phyloP scores from a whole-genome alignment of 2,329 filamentous ascomycete genomes.

The Aspergillus thermomutatus region DNA sequence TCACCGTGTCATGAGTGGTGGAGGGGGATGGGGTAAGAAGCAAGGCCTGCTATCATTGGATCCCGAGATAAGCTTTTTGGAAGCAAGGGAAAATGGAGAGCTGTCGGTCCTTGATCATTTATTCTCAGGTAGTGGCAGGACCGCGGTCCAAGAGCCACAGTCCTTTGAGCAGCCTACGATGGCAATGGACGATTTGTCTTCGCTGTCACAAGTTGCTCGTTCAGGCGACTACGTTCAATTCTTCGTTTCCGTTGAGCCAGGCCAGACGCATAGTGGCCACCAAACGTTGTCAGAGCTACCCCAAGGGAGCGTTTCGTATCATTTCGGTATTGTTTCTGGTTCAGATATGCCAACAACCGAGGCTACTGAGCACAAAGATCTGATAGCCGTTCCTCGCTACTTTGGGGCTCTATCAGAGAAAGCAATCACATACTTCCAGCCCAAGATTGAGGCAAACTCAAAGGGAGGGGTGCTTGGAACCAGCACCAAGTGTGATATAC shows the following conservation, averaged over 20 bases:
- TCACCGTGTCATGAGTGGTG: slow-evolving; percentile 42
- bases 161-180: slow-evolving; percentile 18
- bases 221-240: slow-evolving; percentile 41
- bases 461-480: slow-evolving; percentile 10
- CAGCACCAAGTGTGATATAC: slow-evolving; percentile 34
- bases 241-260: slow-evolving; percentile 33
- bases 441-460: slow-evolving; percentile 7
- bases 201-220: slow-evolving; percentile 37
- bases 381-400: slow-evolving; percentile 25
- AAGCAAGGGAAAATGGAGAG: slow-evolving; percentile 10
- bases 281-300: background rate
- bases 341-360: slow-evolving; percentile 15
- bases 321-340: slow-evolving; percentile 32
- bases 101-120: slow-evolving; percentile 23
- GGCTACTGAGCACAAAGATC: slow-evolving; percentile 6
- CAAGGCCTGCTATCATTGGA: slow-evolving; percentile 42
- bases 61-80: slow-evolving; percentile 34
- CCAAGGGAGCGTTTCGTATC: slow-evolving; percentile 19
- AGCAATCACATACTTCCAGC: slow-evolving; percentile 33
- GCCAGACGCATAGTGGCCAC: background rate
- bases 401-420: slow-evolving; percentile 42
- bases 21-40: slow-evolving; percentile 46
- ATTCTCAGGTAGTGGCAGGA: slow-evolving; percentile 14
- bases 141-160: slow-evolving; percentile 12
- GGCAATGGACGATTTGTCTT: slow-evolving; percentile 30